Conservation (phyloP, 2,329 filamentous ascomycete genomes). For the Coniochaeta sp. region DNA sequence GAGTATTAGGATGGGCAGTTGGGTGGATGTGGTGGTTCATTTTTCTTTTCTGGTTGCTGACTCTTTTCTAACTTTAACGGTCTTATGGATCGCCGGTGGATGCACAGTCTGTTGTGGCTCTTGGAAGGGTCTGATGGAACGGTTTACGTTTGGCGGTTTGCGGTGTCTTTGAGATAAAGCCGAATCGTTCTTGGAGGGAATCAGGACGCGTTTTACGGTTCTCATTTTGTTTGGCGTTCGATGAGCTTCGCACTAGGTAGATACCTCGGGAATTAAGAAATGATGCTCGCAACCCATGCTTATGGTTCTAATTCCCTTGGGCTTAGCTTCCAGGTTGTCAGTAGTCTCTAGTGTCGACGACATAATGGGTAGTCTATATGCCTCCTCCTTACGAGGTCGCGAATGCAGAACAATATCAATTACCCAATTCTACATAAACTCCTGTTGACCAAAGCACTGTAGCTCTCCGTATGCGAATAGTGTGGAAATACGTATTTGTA, state of each 20-base stretch:
- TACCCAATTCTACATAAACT: background rate
- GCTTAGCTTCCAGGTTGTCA: too few species aligned
- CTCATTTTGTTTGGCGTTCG: background rate
- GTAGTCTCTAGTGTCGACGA: too few species aligned
- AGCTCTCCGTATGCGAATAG: background rate
- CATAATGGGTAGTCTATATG: background rate
- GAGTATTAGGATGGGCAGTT: slow-evolving; percentile 39
- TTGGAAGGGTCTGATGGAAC: too few species aligned
- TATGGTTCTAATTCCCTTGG: too few species aligned
- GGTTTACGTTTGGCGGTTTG: background rate
- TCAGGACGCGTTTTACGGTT: background rate
- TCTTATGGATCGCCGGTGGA: too few species aligned
- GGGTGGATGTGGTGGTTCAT: too few species aligned
- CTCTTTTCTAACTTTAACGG: background rate
- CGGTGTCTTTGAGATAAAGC: background rate
- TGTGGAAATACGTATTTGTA: background rate
- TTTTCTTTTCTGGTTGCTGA: too few species aligned
- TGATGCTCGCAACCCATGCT: too few species aligned
- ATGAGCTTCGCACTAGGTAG: background rate
- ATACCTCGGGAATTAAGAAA: background rate
- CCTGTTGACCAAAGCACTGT: background rate
- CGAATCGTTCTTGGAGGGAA: background rate
- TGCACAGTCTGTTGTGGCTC: too few species aligned
- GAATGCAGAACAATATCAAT: background rate
- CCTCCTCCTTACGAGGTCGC: background rate